These are phyloP conservation scores for Lipomyces mesembrius DNA, from an alignment of 805 yeast species.

Conservation along the genomic window DNA sequence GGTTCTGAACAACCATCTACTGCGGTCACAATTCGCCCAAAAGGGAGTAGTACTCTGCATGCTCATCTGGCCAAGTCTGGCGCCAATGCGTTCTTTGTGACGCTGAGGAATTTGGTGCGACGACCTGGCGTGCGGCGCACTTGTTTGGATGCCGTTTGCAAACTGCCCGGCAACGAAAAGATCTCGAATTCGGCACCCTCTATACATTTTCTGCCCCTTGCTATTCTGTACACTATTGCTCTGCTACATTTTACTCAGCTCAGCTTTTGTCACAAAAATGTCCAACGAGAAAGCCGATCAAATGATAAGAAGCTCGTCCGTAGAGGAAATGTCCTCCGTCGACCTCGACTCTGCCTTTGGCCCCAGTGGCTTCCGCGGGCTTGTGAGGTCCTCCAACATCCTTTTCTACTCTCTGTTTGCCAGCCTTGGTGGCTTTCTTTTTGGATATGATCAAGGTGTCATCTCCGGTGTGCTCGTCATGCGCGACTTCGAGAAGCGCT, in stretches of 20 bases:
- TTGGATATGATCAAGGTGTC: conserved; percentile 44
- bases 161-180: not conserved
- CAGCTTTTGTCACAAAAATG: not conserved
- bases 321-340: not conserved
- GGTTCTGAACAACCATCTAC: not conserved
- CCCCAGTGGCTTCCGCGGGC: conserved; percentile 36
- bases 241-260: not conserved
- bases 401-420: conserved; percentile 41
- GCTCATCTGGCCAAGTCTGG: not conserved
- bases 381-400: conserved; percentile 37
- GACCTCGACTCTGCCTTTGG: conserved; percentile 17
- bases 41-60: not conserved
- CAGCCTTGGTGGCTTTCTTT: conserved; percentile 42
- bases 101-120: not conserved
- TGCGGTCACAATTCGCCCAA: not conserved
- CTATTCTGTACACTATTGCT: not conserved
- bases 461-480: conserved; percentile 41
- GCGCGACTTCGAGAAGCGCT: conserved; percentile 32
- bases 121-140: not conserved
- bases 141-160: not conserved
- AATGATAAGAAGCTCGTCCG: not conserved
- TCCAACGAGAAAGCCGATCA: not conserved
- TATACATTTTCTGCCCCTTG: not conserved
- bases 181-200: not conserved
- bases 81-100: not conserved